Conservation (phyloP, 1,284 basidiomycete genomes). For the Ceratobasidium sp. region DNA sequence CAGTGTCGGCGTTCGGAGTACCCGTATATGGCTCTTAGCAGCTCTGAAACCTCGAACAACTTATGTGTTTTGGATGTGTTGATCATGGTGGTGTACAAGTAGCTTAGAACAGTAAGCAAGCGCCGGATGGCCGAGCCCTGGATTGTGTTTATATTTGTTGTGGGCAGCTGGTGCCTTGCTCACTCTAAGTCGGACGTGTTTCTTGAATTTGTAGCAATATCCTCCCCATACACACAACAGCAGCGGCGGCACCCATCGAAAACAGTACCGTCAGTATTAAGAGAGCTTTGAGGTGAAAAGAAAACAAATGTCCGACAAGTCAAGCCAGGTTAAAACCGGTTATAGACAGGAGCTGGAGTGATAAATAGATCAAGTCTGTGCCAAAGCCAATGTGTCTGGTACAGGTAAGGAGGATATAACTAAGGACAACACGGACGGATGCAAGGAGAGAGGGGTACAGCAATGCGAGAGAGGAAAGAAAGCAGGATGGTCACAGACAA, state of each 20-base stretch:
- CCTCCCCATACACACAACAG: too few species aligned
- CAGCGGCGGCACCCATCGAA: too few species aligned
- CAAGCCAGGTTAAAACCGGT: neutral
- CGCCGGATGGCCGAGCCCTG: too few species aligned
- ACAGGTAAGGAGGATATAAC: neutral
- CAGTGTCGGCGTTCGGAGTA: neutral
- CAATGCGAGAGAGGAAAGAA: neutral
- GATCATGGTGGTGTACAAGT: neutral
- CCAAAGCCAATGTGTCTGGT: conserved; percentile 2
- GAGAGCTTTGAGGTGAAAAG: neutral
- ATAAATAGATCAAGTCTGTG: conserved; percentile 7
- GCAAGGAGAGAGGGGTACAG: neutral
- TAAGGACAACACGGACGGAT: neutral
- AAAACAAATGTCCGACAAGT: neutral
- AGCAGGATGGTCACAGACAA: neutral
- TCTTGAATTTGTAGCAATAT: too few species aligned
- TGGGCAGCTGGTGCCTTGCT: too few species aligned
- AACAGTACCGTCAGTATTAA: too few species aligned
- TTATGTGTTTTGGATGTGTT: neutral
- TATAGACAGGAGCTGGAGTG: neutral
- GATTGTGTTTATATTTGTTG: too few species aligned
- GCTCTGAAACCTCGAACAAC: neutral
- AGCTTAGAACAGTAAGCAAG: too few species aligned
- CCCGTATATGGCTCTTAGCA: neutral
- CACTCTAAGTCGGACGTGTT: too few species aligned